Evolutionary conservation across 495 filamentous ascomycete species (phyloP).

Genomic region (Alectoria sarmentosa): DNA sequence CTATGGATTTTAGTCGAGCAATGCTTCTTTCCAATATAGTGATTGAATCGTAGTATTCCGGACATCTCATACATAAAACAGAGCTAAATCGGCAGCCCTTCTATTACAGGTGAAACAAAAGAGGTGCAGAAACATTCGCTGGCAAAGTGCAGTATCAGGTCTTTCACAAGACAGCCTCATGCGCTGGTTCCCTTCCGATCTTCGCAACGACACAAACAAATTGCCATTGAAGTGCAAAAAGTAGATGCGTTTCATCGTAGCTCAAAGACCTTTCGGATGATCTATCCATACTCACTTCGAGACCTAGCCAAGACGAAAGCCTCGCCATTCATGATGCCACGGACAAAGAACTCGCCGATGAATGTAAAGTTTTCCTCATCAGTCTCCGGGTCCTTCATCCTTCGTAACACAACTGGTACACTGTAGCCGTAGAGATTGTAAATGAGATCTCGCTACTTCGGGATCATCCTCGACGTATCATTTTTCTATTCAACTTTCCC

Average conservation of each 20-base stretch:
- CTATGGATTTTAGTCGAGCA: neutral
- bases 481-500: too few species aligned
- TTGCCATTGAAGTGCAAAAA: neutral
- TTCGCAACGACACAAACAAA: neutral
- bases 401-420: constrained; percentile 37
- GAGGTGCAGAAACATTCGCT: neutral
- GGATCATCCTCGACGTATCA: too few species aligned
- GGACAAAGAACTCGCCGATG: constrained; percentile 33
- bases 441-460: constrained; percentile 29
- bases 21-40: neutral
- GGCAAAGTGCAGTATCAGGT: neutral
- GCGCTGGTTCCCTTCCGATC: neutral
- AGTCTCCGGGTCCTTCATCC: neutral
- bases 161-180: neutral
- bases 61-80: neutral
- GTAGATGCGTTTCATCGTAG: neutral
- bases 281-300: neutral
- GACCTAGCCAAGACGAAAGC: constrained; percentile 30
- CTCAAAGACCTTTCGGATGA: neutral
- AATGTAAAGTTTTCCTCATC: constrained; percentile 20
- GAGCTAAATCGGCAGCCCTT: neutral
- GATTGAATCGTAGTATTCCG: neutral
- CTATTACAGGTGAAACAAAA: neutral
- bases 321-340: constrained; percentile 37
- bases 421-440: constrained; percentile 40